These are phyloP conservation scores for Blastobotrys mokoenaii DNA, from an alignment of 805 yeast genomes.

Conservation along the genomic window DNA sequence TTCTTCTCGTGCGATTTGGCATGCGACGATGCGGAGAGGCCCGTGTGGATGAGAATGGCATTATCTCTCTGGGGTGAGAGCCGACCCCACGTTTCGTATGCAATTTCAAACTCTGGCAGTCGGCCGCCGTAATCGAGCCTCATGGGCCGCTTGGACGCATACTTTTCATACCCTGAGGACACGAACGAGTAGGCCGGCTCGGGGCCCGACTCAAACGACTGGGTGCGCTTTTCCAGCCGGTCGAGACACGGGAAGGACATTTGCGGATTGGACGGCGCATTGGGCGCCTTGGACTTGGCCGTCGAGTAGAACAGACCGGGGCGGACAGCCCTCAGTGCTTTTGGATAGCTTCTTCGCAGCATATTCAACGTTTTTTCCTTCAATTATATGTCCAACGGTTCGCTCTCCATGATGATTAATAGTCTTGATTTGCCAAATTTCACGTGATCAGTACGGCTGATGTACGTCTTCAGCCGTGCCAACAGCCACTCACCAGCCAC, in stretches of 20 bases:
- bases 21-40: constrained; percentile 88
- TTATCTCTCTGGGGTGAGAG: constrained; percentile 57
- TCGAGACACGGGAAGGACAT: constrained; percentile 82
- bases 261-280: constrained; percentile 47
- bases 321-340: no score
- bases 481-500: no score
- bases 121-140: constrained; percentile 76
- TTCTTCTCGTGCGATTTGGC: constrained; percentile 74
- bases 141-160: constrained; percentile 46
- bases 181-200: constrained; percentile 77
- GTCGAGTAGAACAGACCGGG: no score
- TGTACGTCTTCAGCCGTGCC: not conserved
- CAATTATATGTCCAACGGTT: not conserved
- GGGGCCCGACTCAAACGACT: constrained; percentile 56
- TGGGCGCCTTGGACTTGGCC: no score
- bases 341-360: no score
- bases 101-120: constrained; percentile 68
- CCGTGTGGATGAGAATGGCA: constrained; percentile 78
- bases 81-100: constrained; percentile 88
- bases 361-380: not conserved
- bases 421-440: no score
- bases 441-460: no score
- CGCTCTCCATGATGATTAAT: no score
- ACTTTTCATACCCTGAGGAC: constrained; percentile 56
- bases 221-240: constrained; percentile 45